Conservation (phyloP, 495 filamentous ascomycete species). For the Acidomyces sp. region DNA sequence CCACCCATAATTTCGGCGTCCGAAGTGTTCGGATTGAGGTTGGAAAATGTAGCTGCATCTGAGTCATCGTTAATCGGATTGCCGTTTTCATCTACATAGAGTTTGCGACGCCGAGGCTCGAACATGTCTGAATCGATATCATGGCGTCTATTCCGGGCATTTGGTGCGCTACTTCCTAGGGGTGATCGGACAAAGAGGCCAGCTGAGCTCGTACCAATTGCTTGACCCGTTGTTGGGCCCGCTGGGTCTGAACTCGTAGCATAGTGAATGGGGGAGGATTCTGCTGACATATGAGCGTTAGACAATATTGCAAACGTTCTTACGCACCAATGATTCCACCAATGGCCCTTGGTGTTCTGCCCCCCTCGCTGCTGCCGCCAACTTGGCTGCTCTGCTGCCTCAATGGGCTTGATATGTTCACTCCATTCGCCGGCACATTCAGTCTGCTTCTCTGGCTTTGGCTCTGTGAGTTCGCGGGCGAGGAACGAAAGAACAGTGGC, state of each 20-base stretch:
- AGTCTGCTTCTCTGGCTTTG: constrained; percentile 29
- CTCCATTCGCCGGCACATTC: constrained; percentile 36
- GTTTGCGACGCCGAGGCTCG: constrained; percentile 51
- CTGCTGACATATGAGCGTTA: constrained; percentile 31
- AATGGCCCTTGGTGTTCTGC: constrained; percentile 63
- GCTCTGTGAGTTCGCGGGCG: constrained; percentile 36
- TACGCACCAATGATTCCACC: constrained; percentile 51
- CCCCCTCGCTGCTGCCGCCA: constrained; percentile 44
- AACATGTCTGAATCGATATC: constrained; percentile 71
- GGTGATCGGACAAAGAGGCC: constrained; percentile 69
- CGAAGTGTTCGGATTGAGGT: constrained; percentile 74
- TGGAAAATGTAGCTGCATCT: constrained; percentile 74
- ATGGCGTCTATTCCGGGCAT: constrained; percentile 44
- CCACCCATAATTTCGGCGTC: constrained; percentile 83
- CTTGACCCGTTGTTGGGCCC: constrained; percentile 36
- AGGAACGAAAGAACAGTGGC: constrained; percentile 72
- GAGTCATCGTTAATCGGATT: constrained; percentile 54
- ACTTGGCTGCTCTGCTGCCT: constrained; percentile 38
- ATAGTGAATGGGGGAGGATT: constrained; percentile 84
- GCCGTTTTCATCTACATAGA: constrained; percentile 74
- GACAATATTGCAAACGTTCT: neutral
- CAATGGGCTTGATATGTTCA: constrained; percentile 55
- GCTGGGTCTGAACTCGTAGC: constrained; percentile 74
- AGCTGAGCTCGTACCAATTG: constrained; percentile 59
- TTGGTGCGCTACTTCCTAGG: constrained; percentile 36